These are phyloP conservation scores for Tricholoma saponaceum DNA, from an alignment of 768 basidiomycete species.

Conservation along the genomic window DNA sequence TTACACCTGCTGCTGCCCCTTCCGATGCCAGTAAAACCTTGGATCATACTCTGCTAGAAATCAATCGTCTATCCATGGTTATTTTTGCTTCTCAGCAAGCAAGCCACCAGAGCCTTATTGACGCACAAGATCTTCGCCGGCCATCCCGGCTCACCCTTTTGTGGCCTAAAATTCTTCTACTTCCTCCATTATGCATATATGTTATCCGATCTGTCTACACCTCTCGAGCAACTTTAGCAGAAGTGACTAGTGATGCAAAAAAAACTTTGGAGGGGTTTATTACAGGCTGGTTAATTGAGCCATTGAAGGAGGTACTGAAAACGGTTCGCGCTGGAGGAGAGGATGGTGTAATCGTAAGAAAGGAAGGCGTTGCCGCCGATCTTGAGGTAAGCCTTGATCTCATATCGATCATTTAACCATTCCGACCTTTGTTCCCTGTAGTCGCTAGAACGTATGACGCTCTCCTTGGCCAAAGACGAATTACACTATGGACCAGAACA, in stretches of 20 bases:
- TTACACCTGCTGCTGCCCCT: constrained; percentile 8
- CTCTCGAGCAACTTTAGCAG: constrained; percentile 53
- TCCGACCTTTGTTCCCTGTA: constrained; percentile 23
- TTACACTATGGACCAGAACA: constrained; percentile 60
- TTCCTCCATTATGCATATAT: constrained; percentile 66
- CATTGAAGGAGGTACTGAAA: constrained; percentile 73
- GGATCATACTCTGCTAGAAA: constrained; percentile 4
- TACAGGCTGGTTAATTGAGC: constrained; percentile 26
- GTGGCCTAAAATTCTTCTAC: constrained; percentile 80
- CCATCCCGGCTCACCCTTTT: constrained; percentile 65
- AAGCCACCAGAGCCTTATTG: constrained; percentile 25
- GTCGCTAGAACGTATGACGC: constrained; percentile 92
- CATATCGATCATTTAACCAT: not conserved
- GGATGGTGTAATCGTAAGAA: constrained; percentile 68
- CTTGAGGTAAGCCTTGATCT: constrained; percentile 53
- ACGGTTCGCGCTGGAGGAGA: constrained; percentile 84
- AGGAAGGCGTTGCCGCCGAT: constrained; percentile 82
- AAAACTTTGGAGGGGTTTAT: constrained; percentile 74
- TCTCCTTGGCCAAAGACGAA: constrained; percentile 80
- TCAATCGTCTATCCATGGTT: constrained; percentile 24
- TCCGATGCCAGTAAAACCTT: constrained; percentile 3
- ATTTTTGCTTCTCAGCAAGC: constrained; percentile 26
- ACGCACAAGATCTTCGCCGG: constrained; percentile 43
- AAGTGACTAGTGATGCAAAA: constrained; percentile 53
- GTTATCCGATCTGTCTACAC: constrained; percentile 44